Evolutionary conservation across 2,329 filamentous ascomycete species (phyloP).

Genomic region (Emydomyces testavorans): DNA sequence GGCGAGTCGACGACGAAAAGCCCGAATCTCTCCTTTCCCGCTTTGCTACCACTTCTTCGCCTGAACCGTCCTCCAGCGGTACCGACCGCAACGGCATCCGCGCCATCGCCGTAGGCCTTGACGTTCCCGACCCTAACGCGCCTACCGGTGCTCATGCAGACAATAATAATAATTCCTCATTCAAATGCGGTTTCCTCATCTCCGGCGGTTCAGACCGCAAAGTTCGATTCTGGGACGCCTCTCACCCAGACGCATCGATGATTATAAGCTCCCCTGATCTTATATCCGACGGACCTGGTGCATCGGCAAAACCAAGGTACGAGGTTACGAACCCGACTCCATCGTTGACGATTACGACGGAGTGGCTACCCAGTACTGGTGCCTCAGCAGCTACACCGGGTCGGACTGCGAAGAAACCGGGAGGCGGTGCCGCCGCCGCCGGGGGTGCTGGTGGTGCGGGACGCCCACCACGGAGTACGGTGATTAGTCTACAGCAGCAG

Average conservation of each 20-base stretch:
- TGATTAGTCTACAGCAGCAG: constrained; percentile 81
- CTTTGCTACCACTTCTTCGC: constrained; percentile 50
- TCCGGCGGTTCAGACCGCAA: constrained; percentile 83
- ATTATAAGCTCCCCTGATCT: constrained; percentile 67
- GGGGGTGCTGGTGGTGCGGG: too few species aligned
- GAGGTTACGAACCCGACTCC: constrained; percentile 51
- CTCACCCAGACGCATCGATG: constrained; percentile 62
- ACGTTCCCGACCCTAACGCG: constrained; percentile 57
- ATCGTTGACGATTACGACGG: constrained; percentile 54
- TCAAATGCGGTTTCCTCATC: constrained; percentile 67
- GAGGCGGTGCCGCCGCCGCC: too few species aligned
- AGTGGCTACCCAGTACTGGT: constrained; percentile 43
- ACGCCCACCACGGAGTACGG: constrained; percentile 59
- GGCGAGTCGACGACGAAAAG: constrained; percentile 81
- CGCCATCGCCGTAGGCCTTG: constrained; percentile 61
- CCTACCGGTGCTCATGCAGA: constrained; percentile 31
- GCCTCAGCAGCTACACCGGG: constrained; percentile 18
- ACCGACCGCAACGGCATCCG: constrained; percentile 47
- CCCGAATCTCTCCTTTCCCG: constrained; percentile 76
- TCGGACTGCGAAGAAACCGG: constrained; percentile 24
- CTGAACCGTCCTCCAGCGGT: constrained; percentile 42
- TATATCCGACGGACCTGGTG: constrained; percentile 45
- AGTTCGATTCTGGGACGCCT: constrained; percentile 86
- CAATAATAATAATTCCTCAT: constrained; percentile 29
- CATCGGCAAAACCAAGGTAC: constrained; percentile 54